A percentile compares a stretch with the other conserved stretches of the same genome.
Evolutionary conservation across 805 yeast species (phyloP).

Genomic region (Yarrowia yakushimensis): DNA sequence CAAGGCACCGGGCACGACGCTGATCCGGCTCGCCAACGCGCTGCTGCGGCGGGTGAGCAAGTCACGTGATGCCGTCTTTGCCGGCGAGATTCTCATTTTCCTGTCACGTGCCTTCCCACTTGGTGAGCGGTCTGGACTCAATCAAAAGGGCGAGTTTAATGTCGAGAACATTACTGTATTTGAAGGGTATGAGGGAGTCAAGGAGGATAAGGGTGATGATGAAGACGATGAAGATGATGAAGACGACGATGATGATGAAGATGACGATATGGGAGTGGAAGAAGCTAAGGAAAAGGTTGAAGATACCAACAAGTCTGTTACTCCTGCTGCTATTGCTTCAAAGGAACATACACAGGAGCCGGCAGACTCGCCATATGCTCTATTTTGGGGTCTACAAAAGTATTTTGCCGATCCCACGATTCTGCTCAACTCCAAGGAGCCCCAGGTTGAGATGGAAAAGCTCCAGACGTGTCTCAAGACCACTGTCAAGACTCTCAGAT

Average conservation of each 20-base stretch:
- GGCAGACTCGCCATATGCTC: slow-evolving; percentile 27
- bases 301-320: slow-evolving; percentile 25
- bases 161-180: slow-evolving; percentile 36
- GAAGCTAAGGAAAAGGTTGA: not conserved
- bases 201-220: not conserved
- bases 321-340: not conserved
- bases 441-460: slow-evolving; percentile 7
- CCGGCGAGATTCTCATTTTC: slow-evolving; percentile 38
- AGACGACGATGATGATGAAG: slow-evolving; percentile 13
- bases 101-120: slow-evolving; percentile 40
- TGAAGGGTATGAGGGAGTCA: slow-evolving; percentile 27
- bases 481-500: slow-evolving; percentile 30
- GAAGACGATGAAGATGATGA: slow-evolving; percentile 26
- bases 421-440: slow-evolving; percentile 26
- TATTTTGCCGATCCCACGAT: slow-evolving; percentile 34
- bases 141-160: slow-evolving; percentile 39
- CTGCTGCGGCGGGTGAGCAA: slow-evolving; percentile 38
- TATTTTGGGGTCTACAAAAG: slow-evolving; percentile 38
- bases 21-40: slow-evolving; percentile 39
- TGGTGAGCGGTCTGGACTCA: slow-evolving; percentile 39
- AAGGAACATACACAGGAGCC: not conserved
- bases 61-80: slow-evolving; percentile 36
- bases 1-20: slow-evolving; percentile 37
- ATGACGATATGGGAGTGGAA: not conserved
- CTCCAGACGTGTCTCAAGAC: slow-evolving; percentile 22